phyloP scores from a whole-genome alignment of 2,329 filamentous ascomycete species.

The Xylaria hypoxylon region DNA sequence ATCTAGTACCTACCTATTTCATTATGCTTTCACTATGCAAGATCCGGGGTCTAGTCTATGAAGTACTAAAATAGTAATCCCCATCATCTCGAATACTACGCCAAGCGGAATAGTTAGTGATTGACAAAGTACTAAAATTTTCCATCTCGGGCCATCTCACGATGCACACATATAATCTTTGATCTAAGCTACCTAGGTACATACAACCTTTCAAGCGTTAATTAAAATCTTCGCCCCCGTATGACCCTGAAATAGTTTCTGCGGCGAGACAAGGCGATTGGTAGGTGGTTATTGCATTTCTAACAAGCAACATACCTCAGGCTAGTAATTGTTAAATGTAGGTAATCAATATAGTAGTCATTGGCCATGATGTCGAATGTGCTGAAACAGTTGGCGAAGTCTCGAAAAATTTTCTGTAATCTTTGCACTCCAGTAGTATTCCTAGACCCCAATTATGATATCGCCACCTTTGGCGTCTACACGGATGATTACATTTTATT shows the following conservation, averaged over 20 bases:
- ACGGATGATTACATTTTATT: conserved; percentile 19
- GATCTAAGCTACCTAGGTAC: conserved; percentile 24
- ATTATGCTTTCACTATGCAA: background rate
- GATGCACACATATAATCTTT: conserved; percentile 29
- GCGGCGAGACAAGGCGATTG: conserved; percentile 4
- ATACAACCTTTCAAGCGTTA: conserved; percentile 1
- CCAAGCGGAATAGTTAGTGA: conserved; percentile 21
- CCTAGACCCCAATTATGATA: conserved; percentile 26
- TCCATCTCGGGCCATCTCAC: background rate
- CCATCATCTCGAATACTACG: conserved; percentile 19
- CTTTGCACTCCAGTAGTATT: conserved; percentile 15
- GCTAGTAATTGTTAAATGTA: conserved; percentile 5
- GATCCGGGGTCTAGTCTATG: conserved; percentile 7
- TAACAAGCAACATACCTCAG: conserved; percentile 1
- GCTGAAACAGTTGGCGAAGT: conserved; percentile 25
- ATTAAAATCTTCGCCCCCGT: background rate
- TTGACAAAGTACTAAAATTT: conserved; percentile 22
- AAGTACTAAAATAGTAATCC: conserved; percentile 2
- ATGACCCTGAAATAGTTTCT: background rate
- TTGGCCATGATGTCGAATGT: conserved; percentile 16
- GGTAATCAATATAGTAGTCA: conserved; percentile 13
- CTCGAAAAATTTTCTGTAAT: conserved; percentile 22
- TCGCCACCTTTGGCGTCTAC: conserved; percentile 8
- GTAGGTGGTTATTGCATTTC: conserved; percentile 7
- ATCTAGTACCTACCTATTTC: background rate